These are phyloP conservation scores for Picea abies DNA, from an alignment of 83 land plant genomes.

Conservation along the genomic window DNA sequence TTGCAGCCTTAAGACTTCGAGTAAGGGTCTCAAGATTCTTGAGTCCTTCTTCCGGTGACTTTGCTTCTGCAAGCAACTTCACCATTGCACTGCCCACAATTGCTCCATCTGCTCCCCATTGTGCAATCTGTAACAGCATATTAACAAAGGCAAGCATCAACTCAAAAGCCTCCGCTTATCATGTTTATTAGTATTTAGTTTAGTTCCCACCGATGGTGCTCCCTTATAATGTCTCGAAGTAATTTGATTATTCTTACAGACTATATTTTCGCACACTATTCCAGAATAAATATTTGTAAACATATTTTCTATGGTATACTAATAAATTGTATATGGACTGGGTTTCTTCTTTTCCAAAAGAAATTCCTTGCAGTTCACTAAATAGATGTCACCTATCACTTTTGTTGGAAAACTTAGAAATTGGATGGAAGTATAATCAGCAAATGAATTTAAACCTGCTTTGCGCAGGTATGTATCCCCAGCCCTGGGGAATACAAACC, in stretches of 20 bases:
- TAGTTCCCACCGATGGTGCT: neutral
- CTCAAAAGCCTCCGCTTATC: neutral
- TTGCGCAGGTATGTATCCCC: no score
- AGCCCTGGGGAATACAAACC: no score
- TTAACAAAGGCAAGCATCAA: neutral
- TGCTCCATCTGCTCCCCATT: conserved; percentile 95
- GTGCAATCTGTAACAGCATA: conserved; percentile 48
- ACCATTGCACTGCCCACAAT: conserved; percentile 95
- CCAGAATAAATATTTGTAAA: neutral
- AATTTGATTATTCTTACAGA: neutral
- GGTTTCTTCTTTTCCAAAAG: neutral
- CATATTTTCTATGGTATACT: neutral
- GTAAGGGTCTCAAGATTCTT: conserved; percentile 54
- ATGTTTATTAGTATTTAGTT: neutral
- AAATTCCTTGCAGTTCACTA: neutral
- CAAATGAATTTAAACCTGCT: no score
- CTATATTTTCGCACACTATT: neutral
- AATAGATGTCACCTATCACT: neutral
- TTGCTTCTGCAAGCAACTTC: conserved; percentile 70
- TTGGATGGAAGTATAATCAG: neutral
- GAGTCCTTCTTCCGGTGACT: conserved; percentile 79
- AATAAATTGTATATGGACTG: neutral
- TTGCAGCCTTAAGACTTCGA: conserved; percentile 33
- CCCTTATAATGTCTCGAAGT: no score
- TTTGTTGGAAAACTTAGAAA: neutral